A percentile compares a stretch with the other conserved stretches of the same genome.
Conservation (phyloP, 805 yeast species). For the Metschnikowia henanensis region DNA sequence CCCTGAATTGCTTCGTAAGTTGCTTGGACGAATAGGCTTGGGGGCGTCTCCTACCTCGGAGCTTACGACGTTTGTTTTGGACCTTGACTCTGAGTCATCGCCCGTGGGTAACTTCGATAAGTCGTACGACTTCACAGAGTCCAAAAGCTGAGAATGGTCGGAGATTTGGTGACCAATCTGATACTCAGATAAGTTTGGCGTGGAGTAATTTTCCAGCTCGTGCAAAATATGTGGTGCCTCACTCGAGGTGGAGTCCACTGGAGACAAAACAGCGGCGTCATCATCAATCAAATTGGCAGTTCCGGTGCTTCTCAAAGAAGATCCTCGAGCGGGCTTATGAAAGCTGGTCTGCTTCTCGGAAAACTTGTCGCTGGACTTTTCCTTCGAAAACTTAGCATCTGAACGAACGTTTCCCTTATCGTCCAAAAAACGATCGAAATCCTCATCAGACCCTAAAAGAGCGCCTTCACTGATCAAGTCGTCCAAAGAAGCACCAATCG, state of each 20-base stretch:
- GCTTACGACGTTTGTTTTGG: slow-evolving; percentile 14
- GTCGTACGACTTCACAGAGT: slow-evolving; percentile 37
- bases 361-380: background rate
- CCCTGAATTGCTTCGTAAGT: slow-evolving; percentile 13
- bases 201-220: slow-evolving; percentile 29
- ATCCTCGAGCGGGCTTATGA: background rate
- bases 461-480: slow-evolving; percentile 51
- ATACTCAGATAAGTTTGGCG: slow-evolving; percentile 46
- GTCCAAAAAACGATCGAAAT: slow-evolving; percentile 52
- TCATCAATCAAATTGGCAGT: background rate
- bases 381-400: slow-evolving; percentile 35
- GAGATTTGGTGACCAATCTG: slow-evolving; percentile 42
- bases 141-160: slow-evolving; percentile 36
- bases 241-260: background rate
- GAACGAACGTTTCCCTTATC: slow-evolving; percentile 52
- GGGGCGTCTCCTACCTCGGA: slow-evolving; percentile 10
- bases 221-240: slow-evolving; percentile 1
- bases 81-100: slow-evolving; percentile 16
- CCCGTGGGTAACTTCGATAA: slow-evolving; percentile 24
- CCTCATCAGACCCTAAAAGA: slow-evolving; percentile 49
- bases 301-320: background rate
- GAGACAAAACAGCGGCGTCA: slow-evolving; percentile 6
- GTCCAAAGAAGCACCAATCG: slow-evolving; percentile 54
- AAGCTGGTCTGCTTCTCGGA: background rate
- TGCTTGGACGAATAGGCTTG: slow-evolving; percentile 5